Conservation (phyloP, 305 asterid genomes). For the Plantago lanceolata region DNA sequence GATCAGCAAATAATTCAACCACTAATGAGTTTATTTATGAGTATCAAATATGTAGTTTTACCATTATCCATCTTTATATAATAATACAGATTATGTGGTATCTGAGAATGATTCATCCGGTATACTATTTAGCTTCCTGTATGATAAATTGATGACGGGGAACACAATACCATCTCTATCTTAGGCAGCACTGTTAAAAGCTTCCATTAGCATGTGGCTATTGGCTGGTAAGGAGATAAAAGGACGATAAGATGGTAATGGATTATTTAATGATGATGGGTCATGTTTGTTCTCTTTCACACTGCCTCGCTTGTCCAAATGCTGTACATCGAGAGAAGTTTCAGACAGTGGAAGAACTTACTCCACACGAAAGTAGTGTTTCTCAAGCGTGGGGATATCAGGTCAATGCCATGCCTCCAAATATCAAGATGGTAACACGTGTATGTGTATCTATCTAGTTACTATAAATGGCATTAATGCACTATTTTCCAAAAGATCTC, state of each 20-base stretch:
- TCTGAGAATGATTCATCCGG: too few species aligned
- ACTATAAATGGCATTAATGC: background rate
- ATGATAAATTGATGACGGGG: background rate
- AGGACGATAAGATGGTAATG: constrained; percentile 17
- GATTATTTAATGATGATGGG: constrained; percentile 24
- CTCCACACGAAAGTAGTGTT: background rate
- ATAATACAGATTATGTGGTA: too few species aligned
- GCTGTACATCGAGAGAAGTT: constrained; percentile 30
- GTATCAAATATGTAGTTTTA: background rate
- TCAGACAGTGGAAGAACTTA: constrained; percentile 9
- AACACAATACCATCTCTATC: background rate
- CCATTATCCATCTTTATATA: background rate
- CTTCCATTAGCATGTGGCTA: background rate
- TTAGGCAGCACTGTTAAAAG: background rate
- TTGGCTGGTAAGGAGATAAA: background rate
- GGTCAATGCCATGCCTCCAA: background rate
- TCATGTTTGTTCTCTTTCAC: constrained; percentile 46
- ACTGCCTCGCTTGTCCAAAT: constrained; percentile 41
- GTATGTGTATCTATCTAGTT: background rate
- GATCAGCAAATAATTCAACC: background rate
- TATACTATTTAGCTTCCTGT: background rate
- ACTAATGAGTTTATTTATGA: background rate
- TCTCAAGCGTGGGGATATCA: background rate
- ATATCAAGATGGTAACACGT: background rate
- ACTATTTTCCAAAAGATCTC: background rate